A percentile compares a stretch with the other conserved stretches of the same genome.
Conservation (phyloP, 2,329 filamentous ascomycete genomes). For the Didymella pinodella region DNA sequence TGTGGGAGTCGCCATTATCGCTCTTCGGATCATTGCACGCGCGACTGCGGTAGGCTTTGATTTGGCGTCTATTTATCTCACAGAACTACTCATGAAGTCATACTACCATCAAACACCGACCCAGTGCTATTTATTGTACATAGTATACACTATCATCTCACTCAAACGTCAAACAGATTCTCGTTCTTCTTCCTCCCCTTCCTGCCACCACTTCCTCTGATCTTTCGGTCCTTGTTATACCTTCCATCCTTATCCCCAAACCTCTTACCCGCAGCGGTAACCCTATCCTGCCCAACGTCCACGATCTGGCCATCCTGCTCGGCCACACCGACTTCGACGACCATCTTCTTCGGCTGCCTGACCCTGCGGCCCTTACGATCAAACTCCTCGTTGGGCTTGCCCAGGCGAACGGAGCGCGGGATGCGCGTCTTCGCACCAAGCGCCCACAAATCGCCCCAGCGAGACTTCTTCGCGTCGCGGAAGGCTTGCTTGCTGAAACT, state of each 20-base stretch:
- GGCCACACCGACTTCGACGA: slow-evolving; percentile 40
- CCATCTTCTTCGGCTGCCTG: slow-evolving; percentile 41
- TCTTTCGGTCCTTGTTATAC: slow-evolving; percentile 46
- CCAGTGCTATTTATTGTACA: neutral
- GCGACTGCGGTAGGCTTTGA: slow-evolving; percentile 57
- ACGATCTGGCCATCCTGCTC: slow-evolving; percentile 34
- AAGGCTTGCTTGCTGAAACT: slow-evolving; percentile 84
- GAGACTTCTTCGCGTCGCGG: slow-evolving; percentile 87
- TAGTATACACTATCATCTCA: neutral
- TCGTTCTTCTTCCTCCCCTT: slow-evolving; percentile 50
- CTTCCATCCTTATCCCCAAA: slow-evolving; percentile 43
- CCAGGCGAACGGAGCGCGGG: slow-evolving; percentile 66
- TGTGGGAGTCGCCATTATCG: slow-evolving; percentile 55
- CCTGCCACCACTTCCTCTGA: slow-evolving; percentile 48
- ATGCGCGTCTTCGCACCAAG: slow-evolving; percentile 89
- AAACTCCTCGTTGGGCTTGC: slow-evolving; percentile 55
- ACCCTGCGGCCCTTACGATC: slow-evolving; percentile 51
- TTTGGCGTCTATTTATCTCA: neutral
- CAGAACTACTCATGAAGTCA: neutral
- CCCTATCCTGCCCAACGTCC: slow-evolving; percentile 30
- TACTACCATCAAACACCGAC: neutral
- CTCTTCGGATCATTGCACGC: slow-evolving; percentile 61
- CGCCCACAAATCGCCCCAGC: slow-evolving; percentile 96
- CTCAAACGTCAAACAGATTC: slow-evolving; percentile 27
- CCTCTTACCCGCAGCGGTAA: slow-evolving; percentile 29